phyloP scores from a whole-genome alignment of 305 asterid genomes.

The Lippia alba region DNA sequence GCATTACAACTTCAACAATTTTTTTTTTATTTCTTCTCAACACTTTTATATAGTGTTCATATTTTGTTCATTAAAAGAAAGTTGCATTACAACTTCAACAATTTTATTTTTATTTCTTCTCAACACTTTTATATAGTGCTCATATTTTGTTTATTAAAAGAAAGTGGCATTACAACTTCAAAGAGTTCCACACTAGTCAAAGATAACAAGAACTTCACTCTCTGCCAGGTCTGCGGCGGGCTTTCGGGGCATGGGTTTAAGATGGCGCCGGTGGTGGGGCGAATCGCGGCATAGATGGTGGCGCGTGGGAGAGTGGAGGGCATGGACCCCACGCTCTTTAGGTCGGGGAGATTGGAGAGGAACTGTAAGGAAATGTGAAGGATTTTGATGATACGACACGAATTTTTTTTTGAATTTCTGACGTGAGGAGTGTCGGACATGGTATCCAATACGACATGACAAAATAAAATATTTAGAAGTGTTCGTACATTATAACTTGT shows the following conservation, averaged over 20 bases:
- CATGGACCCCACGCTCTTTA: conserved; percentile 57
- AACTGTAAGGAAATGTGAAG: conserved; percentile 53
- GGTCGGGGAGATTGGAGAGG: conserved; percentile 62
- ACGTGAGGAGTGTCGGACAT: too few relatives aligned
- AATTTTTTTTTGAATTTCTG: too few relatives aligned
- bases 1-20: too few relatives aligned
- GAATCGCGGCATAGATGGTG: conserved; percentile 71
- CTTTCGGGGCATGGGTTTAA: conserved; percentile 96
- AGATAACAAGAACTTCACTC: not conserved
- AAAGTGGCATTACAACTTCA: too few relatives aligned
- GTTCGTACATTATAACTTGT: too few relatives aligned
- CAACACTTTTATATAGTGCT: too few relatives aligned
- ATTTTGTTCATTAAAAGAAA: too few relatives aligned
- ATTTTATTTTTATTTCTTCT: not conserved
- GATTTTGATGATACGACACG: conserved; percentile 62
- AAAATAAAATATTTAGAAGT: too few relatives aligned
- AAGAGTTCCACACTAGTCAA: not conserved
- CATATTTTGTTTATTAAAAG: too few relatives aligned
- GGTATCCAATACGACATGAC: too few relatives aligned
- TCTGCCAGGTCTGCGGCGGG: conserved; percentile 86
- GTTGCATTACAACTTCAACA: too few relatives aligned
- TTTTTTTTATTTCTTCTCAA: not conserved
- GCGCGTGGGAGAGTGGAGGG: conserved; percentile 46
- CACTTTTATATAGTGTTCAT: too few relatives aligned
- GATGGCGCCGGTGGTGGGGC: conserved; percentile 90